Percentiles rank a stretch among this genome's conserved stretches.
These are phyloP conservation scores for Silene uniflora DNA, from an alignment of 148 eudicot genomes.

Conservation along the genomic window DNA sequence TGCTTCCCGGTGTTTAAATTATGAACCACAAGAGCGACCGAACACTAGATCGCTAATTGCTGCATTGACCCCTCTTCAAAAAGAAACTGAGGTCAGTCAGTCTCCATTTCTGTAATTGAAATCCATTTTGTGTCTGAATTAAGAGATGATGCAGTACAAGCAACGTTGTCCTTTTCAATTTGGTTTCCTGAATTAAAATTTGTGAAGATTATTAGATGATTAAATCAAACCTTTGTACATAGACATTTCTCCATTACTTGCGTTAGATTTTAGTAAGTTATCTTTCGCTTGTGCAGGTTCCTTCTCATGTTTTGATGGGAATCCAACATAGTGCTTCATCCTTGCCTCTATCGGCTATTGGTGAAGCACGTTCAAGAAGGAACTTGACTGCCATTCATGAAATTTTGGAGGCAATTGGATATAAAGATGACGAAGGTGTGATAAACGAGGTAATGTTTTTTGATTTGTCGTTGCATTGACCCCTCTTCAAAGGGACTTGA, in stretches of 20 bases:
- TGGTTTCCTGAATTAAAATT: too few species aligned
- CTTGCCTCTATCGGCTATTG: constrained; percentile 44
- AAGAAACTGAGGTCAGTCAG: constrained; percentile 58
- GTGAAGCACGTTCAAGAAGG: constrained; percentile 59
- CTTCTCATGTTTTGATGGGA: constrained; percentile 65
- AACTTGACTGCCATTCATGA: constrained; percentile 65
- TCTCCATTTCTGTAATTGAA: too few species aligned
- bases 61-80: constrained; percentile 59
- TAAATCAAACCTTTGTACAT: too few species aligned
- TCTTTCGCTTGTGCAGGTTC: constrained; percentile 36
- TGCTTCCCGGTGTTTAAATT: constrained; percentile 66
- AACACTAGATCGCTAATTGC: constrained; percentile 52
- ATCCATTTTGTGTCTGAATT: too few species aligned
- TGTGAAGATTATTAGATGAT: too few species aligned
- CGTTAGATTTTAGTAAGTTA: not conserved
- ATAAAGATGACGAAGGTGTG: constrained; percentile 63
- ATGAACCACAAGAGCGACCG: constrained; percentile 64
- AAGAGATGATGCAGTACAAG: too few species aligned
- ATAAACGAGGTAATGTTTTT: constrained; percentile 47
- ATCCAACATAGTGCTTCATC: constrained; percentile 40
- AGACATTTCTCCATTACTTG: not conserved
- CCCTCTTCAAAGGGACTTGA: too few species aligned
- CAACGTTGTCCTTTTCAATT: too few species aligned
- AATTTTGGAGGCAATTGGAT: constrained; percentile 52
- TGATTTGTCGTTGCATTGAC: too few species aligned